Base-by-base conservation (phyloP, 306 rosid genomes). In the Trifolium repens region DNA sequence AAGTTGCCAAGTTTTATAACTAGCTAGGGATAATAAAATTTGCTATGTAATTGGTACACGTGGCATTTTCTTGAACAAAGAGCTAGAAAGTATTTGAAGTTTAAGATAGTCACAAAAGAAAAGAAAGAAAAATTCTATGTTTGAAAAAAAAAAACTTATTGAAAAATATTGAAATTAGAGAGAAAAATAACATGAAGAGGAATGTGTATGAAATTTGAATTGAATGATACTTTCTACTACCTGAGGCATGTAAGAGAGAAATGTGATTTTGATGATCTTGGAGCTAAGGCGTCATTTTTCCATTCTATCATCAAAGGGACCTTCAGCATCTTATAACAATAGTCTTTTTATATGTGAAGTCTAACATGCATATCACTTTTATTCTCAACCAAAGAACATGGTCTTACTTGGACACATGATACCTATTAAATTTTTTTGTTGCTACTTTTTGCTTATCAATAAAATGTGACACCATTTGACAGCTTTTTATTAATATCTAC, bases 371-470 rank as follows among this genome's bases (percentile, higher is more conserved):
- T 43, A 52, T 35, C 74, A 44, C 87, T 79, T 88, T 84, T 35
- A 79, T 74, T 88, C 80, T 83, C 84, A 81, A 77, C 96, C 96
- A 73, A 67, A 57, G 88, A 86, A 90, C 89, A 86, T 90, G 96
- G 57, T 74, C 83, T 75, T 71, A 9, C 32, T 61, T 60, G 43
- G 3, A 70, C 79, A 75, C 57, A 44, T 15, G 72, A 50, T 67
- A 17, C 63, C 19, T 67, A 35, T 81, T 74, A 78, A 71, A 64
- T 37, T 37, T 74, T 44, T 14, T 13, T 43, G 49, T 52, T 70
- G 35, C 54, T 9, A 13, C 74, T 70, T 66, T 85, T 70, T 75
- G 16, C 76, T 69, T 39, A 69, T 74, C 71, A n/a, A 54, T 77
- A 62, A 68, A 76, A 55, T 47, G 81, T 74, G 74, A 11, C 78